Evolutionary conservation across 495 filamentous ascomycete genomes (phyloP).

Genomic region (Polyplosphaeria fusca): DNA sequence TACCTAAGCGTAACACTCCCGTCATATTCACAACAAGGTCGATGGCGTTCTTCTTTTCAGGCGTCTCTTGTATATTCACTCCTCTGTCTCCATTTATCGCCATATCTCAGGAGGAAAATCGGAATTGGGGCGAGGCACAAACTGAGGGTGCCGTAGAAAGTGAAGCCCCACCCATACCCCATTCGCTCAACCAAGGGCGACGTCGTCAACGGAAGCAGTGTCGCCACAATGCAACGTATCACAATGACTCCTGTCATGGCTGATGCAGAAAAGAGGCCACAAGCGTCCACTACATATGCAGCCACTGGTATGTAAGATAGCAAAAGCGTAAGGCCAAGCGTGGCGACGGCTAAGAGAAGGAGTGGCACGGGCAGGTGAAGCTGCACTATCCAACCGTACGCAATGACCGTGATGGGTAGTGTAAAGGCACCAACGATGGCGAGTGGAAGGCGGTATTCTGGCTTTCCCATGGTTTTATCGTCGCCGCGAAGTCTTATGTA

Average conservation of each 20-base stretch:
- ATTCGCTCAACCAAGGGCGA: conserved; percentile 45
- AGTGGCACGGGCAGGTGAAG: conserved; percentile 40
- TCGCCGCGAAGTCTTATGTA: conserved; percentile 48
- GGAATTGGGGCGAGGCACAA: conserved; percentile 51
- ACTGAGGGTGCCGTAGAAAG: conserved; percentile 42
- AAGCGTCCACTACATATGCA: conserved; percentile 58
- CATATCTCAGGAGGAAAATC: conserved; percentile 50
- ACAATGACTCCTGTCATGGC: conserved; percentile 58
- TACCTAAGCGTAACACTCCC: no score
- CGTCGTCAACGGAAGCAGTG: conserved; percentile 51
- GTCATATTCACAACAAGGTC: neutral
- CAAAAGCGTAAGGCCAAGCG: conserved; percentile 44
- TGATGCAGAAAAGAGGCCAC: conserved; percentile 53
- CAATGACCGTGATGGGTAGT: conserved; percentile 44
- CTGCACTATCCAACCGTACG: conserved; percentile 52
- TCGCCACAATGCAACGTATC: conserved; percentile 52
- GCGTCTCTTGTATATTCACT: conserved; percentile 46
- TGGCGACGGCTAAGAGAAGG: conserved; percentile 44
- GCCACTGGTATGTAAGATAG: conserved; percentile 50
- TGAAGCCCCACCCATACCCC: conserved; percentile 52
- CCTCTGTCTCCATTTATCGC: conserved; percentile 48
- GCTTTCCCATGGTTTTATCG: conserved; percentile 37
- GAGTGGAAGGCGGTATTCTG: conserved; percentile 54
- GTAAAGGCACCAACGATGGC: conserved; percentile 42
- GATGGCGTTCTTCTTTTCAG: neutral